These are phyloP conservation scores for Sporothrix globosa DNA, from an alignment of 2,329 filamentous ascomycete genomes.

Conservation along the genomic window DNA sequence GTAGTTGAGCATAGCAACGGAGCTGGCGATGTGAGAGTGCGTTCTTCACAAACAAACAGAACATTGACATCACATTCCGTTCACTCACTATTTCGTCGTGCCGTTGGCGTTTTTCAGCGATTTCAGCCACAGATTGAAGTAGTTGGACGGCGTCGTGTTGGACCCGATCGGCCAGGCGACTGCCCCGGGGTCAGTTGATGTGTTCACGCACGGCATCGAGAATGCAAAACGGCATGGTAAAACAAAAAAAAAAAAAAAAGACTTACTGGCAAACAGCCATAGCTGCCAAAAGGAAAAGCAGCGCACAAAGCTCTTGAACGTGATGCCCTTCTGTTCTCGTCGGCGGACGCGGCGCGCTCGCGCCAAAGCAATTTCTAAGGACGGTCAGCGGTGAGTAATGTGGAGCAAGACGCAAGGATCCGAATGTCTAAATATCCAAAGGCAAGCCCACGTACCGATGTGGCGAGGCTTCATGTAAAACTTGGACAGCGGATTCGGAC, in stretches of 20 bases:
- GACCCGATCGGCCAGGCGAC: conserved; percentile 29
- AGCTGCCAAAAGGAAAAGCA: conserved; percentile 32
- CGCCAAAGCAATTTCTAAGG: conserved; percentile 19
- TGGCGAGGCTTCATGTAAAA: conserved; percentile 31
- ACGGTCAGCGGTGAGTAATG: not conserved
- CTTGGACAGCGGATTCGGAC: conserved; percentile 26
- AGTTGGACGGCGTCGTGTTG: conserved; percentile 28
- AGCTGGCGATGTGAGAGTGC: conserved; percentile 18
- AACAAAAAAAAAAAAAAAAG: too few relatives aligned
- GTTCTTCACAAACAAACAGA: not conserved
- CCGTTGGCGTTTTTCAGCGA: conserved; percentile 29
- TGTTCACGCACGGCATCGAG: not conserved
- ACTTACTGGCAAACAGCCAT: conserved; percentile 29
- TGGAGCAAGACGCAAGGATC: too few relatives aligned
- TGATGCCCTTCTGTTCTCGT: conserved; percentile 26
- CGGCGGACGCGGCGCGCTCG: conserved; percentile 26
- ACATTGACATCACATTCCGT: too few relatives aligned
- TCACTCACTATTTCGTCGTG: conserved; percentile 29
- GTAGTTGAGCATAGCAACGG: conserved; percentile 32
- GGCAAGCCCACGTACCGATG: conserved; percentile 9
- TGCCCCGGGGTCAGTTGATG: not conserved
- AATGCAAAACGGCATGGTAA: too few relatives aligned
- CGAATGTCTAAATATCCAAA: too few relatives aligned
- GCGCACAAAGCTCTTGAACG: conserved; percentile 23
- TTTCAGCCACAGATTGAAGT: conserved; percentile 32